phyloP scores from a whole-genome alignment of 305 asterid genomes.

The Salvia sclarea region DNA sequence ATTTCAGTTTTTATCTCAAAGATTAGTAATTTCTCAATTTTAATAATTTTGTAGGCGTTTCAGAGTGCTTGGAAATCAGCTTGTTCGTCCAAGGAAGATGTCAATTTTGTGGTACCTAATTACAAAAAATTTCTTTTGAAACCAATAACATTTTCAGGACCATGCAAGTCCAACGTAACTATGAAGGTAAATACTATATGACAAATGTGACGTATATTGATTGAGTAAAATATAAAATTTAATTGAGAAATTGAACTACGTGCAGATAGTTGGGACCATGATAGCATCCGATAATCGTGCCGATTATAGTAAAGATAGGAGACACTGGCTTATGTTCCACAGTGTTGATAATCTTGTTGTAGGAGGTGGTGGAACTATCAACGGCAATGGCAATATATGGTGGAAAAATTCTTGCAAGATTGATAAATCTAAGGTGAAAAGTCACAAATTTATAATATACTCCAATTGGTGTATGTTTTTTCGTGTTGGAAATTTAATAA shows the following conservation, averaged over 20 bases:
- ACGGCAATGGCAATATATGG: conserved; percentile 81
- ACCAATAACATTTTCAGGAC: conserved; percentile 57
- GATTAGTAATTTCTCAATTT: too few species aligned
- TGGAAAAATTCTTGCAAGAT: conserved; percentile 88
- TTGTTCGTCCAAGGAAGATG: conserved; percentile 52
- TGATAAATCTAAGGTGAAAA: conserved; percentile 43
- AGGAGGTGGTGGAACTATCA: conserved; percentile 66
- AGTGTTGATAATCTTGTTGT: conserved; percentile 44
- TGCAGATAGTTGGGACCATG: conserved; percentile 60
- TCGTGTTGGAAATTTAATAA: too few species aligned
- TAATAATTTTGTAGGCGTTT: conserved; percentile 75
- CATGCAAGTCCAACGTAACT: conserved; percentile 62
- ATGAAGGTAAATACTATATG: too few species aligned
- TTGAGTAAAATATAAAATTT: background rate
- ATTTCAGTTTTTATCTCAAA: too few species aligned
- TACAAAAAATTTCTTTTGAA: conserved; percentile 50
- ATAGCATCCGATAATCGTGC: conserved; percentile 53
- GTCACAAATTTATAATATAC: background rate
- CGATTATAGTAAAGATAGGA: conserved; percentile 46
- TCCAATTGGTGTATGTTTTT: background rate
- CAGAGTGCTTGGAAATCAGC: conserved; percentile 61
- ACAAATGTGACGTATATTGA: too few species aligned
- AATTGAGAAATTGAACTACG: background rate
- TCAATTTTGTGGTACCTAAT: conserved; percentile 44
- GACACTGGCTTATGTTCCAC: conserved; percentile 63